phyloP scores from a whole-genome alignment of 208 protist genomes.

The Leptomonas seymouri region DNA sequence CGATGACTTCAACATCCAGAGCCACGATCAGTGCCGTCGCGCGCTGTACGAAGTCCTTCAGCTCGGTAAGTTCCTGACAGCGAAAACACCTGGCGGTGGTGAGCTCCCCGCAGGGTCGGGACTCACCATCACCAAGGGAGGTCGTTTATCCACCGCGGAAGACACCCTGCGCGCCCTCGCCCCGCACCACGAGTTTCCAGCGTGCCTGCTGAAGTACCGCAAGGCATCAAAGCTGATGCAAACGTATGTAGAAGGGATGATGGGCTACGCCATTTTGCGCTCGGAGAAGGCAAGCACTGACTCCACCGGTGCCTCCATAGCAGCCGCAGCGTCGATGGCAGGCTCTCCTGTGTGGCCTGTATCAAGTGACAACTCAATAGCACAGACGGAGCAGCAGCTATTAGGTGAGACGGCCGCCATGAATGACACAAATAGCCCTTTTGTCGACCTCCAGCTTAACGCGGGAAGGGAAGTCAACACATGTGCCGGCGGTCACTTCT shows the following conservation, averaged over 20 bases:
- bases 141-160: constrained; percentile 90
- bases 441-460: constrained; percentile 24
- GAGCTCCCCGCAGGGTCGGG: constrained; percentile 21
- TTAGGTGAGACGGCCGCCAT: constrained; percentile 19
- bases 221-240: constrained; percentile 87
- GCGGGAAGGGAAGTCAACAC: not conserved
- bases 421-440: constrained; percentile 19
- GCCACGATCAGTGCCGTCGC: constrained; percentile 75
- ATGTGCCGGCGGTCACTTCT: not conserved
- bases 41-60: constrained; percentile 87
- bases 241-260: constrained; percentile 90
- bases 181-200: constrained; percentile 78
- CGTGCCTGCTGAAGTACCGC: constrained; percentile 73
- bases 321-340: not conserved
- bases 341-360: not conserved
- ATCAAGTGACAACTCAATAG: not conserved
- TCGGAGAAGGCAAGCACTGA: not conserved
- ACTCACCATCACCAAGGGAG: constrained; percentile 73
- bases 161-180: constrained; percentile 77
- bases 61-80: constrained; percentile 61
- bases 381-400: not conserved
- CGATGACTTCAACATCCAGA: constrained; percentile 86
- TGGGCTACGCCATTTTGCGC: constrained; percentile 65
- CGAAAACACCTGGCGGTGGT: constrained; percentile 9
- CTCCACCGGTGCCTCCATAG: not conserved